These are phyloP conservation scores for Arthroderma uncinatum DNA, from an alignment of 2,329 filamentous ascomycete genomes.

Conservation along the genomic window DNA sequence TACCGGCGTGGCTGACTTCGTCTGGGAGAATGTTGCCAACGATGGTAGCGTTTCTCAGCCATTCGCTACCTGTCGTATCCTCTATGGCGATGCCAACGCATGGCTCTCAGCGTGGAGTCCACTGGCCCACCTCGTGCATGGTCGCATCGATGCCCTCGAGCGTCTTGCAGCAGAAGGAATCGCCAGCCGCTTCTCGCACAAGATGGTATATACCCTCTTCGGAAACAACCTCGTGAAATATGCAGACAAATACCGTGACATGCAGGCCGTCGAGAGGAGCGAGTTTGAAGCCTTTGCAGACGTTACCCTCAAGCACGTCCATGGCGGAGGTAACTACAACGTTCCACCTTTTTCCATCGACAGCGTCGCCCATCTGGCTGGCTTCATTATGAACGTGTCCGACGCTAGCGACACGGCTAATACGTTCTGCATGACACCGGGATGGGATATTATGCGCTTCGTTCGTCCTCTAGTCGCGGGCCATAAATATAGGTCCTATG, in stretches of 20 bases:
- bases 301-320: neutral
- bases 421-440: conserved; percentile 28
- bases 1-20: conserved; percentile 9
- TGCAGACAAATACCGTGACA: conserved; percentile 24
- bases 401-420: conserved; percentile 20
- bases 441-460: conserved; percentile 26
- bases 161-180: conserved; percentile 18
- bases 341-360: conserved; percentile 28
- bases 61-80: conserved; percentile 18
- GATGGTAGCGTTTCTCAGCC: conserved; percentile 18
- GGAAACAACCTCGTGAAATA: conserved; percentile 25
- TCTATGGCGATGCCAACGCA: conserved; percentile 16
- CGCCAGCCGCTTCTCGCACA: conserved; percentile 21
- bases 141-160: conserved; percentile 21
- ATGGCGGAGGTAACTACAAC: conserved; percentile 6
- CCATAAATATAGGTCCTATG: conserved; percentile 24
- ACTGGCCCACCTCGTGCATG: conserved; percentile 19
- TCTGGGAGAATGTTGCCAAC: conserved; percentile 22
- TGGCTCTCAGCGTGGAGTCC: conserved; percentile 21
- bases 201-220: conserved; percentile 30
- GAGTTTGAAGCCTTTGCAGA: conserved; percentile 27
- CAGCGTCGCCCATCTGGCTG: conserved; percentile 26
- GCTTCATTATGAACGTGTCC: conserved; percentile 30
- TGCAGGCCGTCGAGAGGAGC: conserved; percentile 30
- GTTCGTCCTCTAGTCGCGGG: conserved; percentile 19